These are phyloP conservation scores for Globisporangium lucens DNA, from an alignment of 352 stramenopile species.

Conservation along the genomic window DNA sequence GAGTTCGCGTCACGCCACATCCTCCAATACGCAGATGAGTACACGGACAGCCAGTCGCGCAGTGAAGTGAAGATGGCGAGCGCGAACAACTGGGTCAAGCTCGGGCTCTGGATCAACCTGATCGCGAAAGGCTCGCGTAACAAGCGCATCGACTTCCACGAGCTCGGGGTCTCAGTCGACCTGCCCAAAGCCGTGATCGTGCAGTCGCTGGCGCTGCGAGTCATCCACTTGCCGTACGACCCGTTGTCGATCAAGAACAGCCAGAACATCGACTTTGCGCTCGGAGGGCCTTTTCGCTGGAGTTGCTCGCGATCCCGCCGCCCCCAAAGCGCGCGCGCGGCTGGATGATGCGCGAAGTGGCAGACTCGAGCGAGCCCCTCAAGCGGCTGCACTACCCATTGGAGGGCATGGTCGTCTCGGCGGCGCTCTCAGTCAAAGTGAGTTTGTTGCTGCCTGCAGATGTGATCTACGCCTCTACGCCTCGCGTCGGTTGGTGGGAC, in stretches of 20 bases:
- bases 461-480: slow-evolving; percentile 39
- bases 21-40: slow-evolving; percentile 75
- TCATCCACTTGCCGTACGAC: slow-evolving; percentile 65
- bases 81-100: slow-evolving; percentile 37
- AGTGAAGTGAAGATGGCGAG: slow-evolving; percentile 72
- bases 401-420: slow-evolving; percentile 68
- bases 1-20: slow-evolving; percentile 62
- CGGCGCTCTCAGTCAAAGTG: slow-evolving; percentile 63
- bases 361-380: slow-evolving; percentile 39
- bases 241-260: slow-evolving; percentile 25
- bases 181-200: slow-evolving; percentile 77
- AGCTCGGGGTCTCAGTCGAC: slow-evolving; percentile 63
- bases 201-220: slow-evolving; percentile 69
- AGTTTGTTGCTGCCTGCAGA: slow-evolving; percentile 47
- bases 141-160: slow-evolving; percentile 72
- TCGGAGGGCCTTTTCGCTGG: slow-evolving; percentile 68
- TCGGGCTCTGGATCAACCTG: slow-evolving; percentile 75
- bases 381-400: slow-evolving; percentile 71
- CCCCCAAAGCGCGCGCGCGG: slow-evolving; percentile 65
- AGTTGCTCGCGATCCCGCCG: slow-evolving; percentile 63
- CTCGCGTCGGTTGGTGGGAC: slow-evolving; percentile 75
- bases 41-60: slow-evolving; percentile 46
- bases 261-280: slow-evolving; percentile 38
- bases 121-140: slow-evolving; percentile 70
- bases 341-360: slow-evolving; percentile 76